Evolutionary conservation across 2,329 filamentous ascomycete genomes (phyloP).

Genomic region (Penicillium sp.): DNA sequence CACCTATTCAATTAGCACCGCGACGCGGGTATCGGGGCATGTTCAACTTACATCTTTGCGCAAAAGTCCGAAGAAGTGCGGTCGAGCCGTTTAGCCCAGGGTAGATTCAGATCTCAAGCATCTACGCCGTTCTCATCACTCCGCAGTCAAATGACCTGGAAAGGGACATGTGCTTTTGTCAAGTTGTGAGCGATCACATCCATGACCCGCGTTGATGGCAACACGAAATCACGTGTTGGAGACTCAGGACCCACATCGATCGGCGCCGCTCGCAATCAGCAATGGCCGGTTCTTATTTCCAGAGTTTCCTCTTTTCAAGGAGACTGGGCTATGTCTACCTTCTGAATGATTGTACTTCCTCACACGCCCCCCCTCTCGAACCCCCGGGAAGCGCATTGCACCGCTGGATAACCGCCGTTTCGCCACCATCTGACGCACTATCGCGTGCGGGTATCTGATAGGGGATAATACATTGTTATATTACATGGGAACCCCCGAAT

Average conservation of each 20-base stretch:
- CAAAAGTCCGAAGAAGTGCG: not conserved
- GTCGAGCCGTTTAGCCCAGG: not conserved
- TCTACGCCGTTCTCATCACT: not conserved
- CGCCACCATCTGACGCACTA: not conserved
- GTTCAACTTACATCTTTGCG: slow-evolving; percentile 21
- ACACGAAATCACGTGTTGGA: slow-evolving; percentile 28
- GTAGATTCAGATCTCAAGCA: not conserved
- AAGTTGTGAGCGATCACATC: slow-evolving; percentile 21
- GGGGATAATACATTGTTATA: not conserved
- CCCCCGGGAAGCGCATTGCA: not conserved
- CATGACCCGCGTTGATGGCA: slow-evolving; percentile 15
- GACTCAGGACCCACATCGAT: slow-evolving; percentile 18
- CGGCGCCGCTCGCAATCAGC: slow-evolving; percentile 7
- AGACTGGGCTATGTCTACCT: not conserved
- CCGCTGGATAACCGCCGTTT: slow-evolving; percentile 6
- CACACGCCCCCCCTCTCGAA: not conserved
- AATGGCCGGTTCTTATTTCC: slow-evolving; percentile 7
- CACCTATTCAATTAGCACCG: slow-evolving; percentile 31
- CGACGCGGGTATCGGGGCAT: slow-evolving; percentile 1
- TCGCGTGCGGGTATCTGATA: not conserved
- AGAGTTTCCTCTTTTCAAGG: not conserved
- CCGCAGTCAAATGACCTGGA: not conserved
- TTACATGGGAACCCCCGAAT: not conserved
- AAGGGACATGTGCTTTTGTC: not conserved
- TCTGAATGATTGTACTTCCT: not conserved